These are phyloP conservation scores for Talaromyces pinophilus DNA, from an alignment of 2,329 filamentous ascomycete species.

Conservation along the genomic window DNA sequence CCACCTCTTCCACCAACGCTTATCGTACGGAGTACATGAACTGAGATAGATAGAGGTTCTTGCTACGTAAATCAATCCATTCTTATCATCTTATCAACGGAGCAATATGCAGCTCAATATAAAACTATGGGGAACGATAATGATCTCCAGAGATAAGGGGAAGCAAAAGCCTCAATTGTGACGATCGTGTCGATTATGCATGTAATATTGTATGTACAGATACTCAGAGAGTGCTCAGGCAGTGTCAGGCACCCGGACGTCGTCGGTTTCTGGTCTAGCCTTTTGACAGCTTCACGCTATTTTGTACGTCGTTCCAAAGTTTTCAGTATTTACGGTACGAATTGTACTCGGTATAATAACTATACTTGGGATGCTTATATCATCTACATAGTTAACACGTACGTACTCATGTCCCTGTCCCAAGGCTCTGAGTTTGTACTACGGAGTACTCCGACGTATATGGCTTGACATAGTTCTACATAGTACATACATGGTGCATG, in stretches of 20 bases:
- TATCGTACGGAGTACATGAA: neutral
- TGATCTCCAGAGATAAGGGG: conserved; percentile 9
- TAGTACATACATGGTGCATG: neutral
- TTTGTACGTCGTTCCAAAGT: neutral
- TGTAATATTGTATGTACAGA: neutral
- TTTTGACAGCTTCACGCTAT: neutral
- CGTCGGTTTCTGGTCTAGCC: neutral
- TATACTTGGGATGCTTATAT: neutral
- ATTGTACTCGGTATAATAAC: neutral
- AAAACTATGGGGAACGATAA: conserved; percentile 3
- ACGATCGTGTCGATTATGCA: neutral
- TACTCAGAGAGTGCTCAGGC: no score
- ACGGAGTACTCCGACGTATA: neutral
- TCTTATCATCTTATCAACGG: conserved; percentile 10
- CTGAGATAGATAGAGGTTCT: neutral
- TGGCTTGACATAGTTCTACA: neutral
- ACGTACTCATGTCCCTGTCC: neutral
- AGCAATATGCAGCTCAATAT: conserved; percentile 6
- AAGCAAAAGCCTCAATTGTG: conserved; percentile 4
- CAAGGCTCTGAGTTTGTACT: neutral
- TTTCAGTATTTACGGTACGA: no score
- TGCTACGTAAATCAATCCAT: conserved; percentile 2
- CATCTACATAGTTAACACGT: neutral
- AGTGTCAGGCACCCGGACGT: neutral
- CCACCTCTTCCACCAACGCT: neutral